Evolutionary conservation across 768 basidiomycete species (phyloP).

Genomic region (Boletus bicolor): DNA sequence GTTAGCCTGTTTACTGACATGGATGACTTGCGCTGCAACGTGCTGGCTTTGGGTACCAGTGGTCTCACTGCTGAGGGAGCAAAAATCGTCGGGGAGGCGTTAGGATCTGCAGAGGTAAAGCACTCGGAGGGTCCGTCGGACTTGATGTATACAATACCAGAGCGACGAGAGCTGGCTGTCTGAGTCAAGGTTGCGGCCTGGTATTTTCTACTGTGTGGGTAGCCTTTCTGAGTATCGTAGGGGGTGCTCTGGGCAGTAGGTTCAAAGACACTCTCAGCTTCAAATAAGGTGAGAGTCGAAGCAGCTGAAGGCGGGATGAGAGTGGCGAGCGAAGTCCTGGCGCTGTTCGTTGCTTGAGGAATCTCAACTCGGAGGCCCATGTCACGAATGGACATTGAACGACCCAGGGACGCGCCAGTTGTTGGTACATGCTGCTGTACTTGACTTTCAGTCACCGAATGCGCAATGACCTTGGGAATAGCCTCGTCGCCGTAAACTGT

Average conservation of each 20-base stretch:
- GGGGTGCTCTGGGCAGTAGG: constrained; percentile 58
- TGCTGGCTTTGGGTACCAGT: constrained; percentile 51
- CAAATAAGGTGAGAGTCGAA: constrained; percentile 61
- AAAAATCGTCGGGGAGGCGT: constrained; percentile 28
- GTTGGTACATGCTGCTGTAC: constrained; percentile 26
- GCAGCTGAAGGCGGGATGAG: constrained; percentile 51
- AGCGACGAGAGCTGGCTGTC: constrained; percentile 37
- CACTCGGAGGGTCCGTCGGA: constrained; percentile 41
- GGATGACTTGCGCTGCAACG: constrained; percentile 40
- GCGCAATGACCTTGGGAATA: constrained; percentile 29
- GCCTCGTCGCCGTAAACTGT: constrained; percentile 46
- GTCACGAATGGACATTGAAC: constrained; percentile 43
- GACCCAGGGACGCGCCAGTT: constrained; percentile 23
- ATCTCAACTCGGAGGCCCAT: constrained; percentile 51
- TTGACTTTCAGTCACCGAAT: constrained; percentile 39
- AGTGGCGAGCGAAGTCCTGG: constrained; percentile 50
- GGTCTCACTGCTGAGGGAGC: constrained; percentile 50
- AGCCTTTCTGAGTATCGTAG: constrained; percentile 40
- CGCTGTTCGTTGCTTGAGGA: constrained; percentile 45
- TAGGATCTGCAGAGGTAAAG: not conserved
- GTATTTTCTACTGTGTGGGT: constrained; percentile 15
- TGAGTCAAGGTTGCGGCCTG: constrained; percentile 22
- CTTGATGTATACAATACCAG: constrained; percentile 64
- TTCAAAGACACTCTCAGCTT: constrained; percentile 30
- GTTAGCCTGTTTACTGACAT: not conserved